Conservation (phyloP, 176 grass and related monocot genomes). For the Bonia amplexicaulis region DNA sequence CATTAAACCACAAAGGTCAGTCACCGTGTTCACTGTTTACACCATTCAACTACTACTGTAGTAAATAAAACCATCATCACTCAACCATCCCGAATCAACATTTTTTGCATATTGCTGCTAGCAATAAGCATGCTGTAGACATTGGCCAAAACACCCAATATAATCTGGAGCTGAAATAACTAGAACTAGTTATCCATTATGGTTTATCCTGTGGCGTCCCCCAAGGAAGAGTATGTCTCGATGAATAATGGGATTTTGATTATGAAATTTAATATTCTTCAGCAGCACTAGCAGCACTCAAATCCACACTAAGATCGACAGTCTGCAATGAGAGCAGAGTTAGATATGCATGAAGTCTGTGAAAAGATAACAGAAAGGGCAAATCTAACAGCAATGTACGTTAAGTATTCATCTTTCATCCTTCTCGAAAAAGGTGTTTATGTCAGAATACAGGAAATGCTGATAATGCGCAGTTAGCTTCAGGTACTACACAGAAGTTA, state of each 20-base stretch:
- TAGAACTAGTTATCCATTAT: neutral
- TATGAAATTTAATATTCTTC: slow-evolving; percentile 62
- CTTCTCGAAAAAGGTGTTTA: neutral
- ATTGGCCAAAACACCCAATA: neutral
- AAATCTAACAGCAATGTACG: neutral
- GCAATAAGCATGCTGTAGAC: slow-evolving; percentile 17
- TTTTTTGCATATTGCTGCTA: slow-evolving; percentile 17
- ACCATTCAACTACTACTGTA: neutral
- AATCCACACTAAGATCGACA: slow-evolving; percentile 80
- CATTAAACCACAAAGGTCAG: neutral
- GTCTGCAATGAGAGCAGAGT: slow-evolving; percentile 20
- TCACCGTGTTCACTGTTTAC: slow-evolving; percentile 13
- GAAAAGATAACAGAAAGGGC: neutral
- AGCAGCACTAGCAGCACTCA: slow-evolving; percentile 82
- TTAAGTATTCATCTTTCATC: neutral
- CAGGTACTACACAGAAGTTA: neutral
- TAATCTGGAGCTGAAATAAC: slow-evolving; percentile 17
- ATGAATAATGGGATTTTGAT: slow-evolving; percentile 11
- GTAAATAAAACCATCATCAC: slow-evolving; percentile 24
- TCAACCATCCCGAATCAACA: slow-evolving; percentile 8
- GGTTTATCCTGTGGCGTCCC: neutral
- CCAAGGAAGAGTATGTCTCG: neutral
- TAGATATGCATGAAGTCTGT: neutral
- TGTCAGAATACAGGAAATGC: slow-evolving; percentile 3
- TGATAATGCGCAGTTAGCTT: neutral